These are phyloP conservation scores for Podosphaera xanthii DNA, from an alignment of 2,329 filamentous ascomycete genomes.

Conservation along the genomic window DNA sequence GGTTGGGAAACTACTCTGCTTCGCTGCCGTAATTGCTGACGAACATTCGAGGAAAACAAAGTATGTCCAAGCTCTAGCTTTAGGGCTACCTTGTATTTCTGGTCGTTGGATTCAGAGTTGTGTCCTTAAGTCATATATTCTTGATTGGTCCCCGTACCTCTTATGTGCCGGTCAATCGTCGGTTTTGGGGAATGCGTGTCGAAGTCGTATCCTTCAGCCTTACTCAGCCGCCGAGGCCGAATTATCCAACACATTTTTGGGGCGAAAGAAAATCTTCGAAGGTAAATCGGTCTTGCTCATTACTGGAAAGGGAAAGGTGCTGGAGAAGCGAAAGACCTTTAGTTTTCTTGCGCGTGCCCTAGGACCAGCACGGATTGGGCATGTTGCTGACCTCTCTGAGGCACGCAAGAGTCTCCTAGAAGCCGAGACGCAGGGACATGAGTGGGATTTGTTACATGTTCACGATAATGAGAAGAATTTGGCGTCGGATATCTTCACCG, in stretches of 20 bases:
- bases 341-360: conserved; percentile 61
- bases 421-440: conserved; percentile 21
- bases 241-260: conserved; percentile 32
- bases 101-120: conserved; percentile 63
- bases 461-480: conserved; percentile 32
- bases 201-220: conserved; percentile 43
- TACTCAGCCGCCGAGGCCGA: conserved; percentile 35
- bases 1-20: conserved; percentile 35
- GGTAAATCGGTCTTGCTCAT: conserved; percentile 50
- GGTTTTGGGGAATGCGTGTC: conserved; percentile 52
- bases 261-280: conserved; percentile 38
- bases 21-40: conserved; percentile 71
- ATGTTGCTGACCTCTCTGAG: conserved; percentile 40
- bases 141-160: conserved; percentile 63
- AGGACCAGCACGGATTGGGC: conserved; percentile 42
- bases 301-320: conserved; percentile 36
- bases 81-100: conserved; percentile 70
- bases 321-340: conserved; percentile 45
- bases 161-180: conserved; percentile 64
- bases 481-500: conserved; percentile 17
- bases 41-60: conserved; percentile 70
- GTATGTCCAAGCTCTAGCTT: conserved; percentile 80
- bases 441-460: conserved; percentile 61
- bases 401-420: conserved; percentile 36
- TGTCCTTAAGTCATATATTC: conserved; percentile 31